Conservation (phyloP, 495 filamentous ascomycete genomes). For the Aspergillus indologenus region DNA sequence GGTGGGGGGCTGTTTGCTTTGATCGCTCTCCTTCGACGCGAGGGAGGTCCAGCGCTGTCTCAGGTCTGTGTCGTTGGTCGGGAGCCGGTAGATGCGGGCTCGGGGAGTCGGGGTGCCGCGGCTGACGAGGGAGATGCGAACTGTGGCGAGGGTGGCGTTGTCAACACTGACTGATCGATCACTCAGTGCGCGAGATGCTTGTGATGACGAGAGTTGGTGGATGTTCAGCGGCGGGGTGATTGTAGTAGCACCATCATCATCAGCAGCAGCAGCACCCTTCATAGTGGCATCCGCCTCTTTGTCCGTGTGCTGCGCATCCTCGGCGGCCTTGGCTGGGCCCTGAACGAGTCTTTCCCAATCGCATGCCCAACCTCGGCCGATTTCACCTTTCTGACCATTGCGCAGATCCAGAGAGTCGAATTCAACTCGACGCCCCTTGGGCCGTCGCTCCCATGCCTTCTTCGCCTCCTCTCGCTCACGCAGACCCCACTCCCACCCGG, state of each 20-base stretch:
- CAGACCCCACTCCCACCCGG: slow-evolving; percentile 74
- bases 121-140: slow-evolving; percentile 55
- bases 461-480: slow-evolving; percentile 59
- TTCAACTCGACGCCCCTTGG: slow-evolving; percentile 75
- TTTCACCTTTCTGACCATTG: slow-evolving; percentile 71
- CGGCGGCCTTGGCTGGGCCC: slow-evolving; percentile 12
- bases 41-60: slow-evolving; percentile 53
- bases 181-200: slow-evolving; percentile 13
- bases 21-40: slow-evolving; percentile 15
- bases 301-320: slow-evolving; percentile 12
- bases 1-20: slow-evolving; percentile 4
- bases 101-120: slow-evolving; percentile 60
- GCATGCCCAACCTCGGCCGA: slow-evolving; percentile 81
- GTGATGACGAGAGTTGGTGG: slow-evolving; percentile 18
- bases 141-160: slow-evolving; percentile 47
- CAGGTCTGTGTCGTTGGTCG: slow-evolving; percentile 43
- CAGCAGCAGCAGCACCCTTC: slow-evolving; percentile 1
- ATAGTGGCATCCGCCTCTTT: slow-evolving; percentile 9
- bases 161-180: slow-evolving; percentile 13
- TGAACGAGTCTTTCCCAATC: slow-evolving; percentile 72
- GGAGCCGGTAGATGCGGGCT: slow-evolving; percentile 72
- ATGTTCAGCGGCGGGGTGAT: slow-evolving; percentile 30
- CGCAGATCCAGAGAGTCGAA: slow-evolving; percentile 77
- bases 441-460: slow-evolving; percentile 70
- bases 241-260: neutral